phyloP scores from a whole-genome alignment of 2,329 filamentous ascomycete genomes.

The Xylariaceae sp. region DNA sequence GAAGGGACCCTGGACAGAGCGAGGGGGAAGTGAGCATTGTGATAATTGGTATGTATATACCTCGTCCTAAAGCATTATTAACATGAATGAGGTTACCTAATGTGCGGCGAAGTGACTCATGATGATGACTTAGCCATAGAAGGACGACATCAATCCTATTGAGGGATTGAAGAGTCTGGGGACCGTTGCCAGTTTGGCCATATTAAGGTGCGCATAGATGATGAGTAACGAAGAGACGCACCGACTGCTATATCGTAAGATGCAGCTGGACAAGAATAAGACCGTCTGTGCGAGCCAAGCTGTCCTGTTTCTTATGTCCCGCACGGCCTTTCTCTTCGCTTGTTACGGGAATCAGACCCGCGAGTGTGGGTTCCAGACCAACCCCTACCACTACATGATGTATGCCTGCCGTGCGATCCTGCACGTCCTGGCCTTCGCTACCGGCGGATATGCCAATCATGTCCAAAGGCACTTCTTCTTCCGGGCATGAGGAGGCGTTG shows the following conservation, averaged over 20 bases:
- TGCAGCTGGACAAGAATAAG: neutral
- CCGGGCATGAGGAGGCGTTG: constrained; percentile 17
- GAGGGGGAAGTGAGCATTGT: no score
- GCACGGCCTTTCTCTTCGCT: constrained; percentile 5
- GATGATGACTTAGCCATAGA: no score
- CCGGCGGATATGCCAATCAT: constrained; percentile 4
- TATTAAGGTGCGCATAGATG: neutral
- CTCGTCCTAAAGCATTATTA: no score
- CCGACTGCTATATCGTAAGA: neutral
- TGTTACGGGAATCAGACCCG: constrained; percentile 16
- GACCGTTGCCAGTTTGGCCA: no score
- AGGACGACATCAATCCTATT: no score
- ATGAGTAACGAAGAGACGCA: neutral
- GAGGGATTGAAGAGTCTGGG: no score
- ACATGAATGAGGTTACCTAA: no score
- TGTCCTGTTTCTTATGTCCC: constrained; percentile 1
- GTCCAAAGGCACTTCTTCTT: constrained; percentile 14
- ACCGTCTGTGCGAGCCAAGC: neutral
- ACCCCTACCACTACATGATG: neutral
- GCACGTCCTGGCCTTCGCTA: neutral
- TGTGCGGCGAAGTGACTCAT: no score
- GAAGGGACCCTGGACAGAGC: no score
- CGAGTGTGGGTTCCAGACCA: constrained; percentile 12
- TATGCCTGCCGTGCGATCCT: neutral
- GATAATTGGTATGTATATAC: no score